phyloP scores from a whole-genome alignment of 164 flowering plant species.

The Cinnamomum chago region DNA sequence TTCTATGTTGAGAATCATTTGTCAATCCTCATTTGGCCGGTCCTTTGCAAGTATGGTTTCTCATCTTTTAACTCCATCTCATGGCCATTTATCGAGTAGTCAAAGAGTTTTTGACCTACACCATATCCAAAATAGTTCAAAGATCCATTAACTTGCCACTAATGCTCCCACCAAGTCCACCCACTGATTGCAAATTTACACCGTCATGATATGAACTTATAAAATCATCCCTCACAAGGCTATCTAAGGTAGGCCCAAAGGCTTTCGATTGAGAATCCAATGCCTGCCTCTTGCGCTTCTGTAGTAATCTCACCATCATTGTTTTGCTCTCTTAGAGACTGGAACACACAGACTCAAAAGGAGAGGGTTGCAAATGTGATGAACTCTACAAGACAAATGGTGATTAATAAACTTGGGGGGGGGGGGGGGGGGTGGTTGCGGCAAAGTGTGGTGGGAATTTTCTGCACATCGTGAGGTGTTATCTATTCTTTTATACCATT shows the following conservation, averaged over 20 bases:
- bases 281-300: not conserved
- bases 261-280: conserved; percentile 20
- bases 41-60: conserved; percentile 8
- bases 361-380: too few relatives aligned
- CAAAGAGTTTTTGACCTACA: conserved; percentile 4
- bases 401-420: too few relatives aligned
- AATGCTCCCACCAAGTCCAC: conserved; percentile 11
- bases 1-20: too few relatives aligned
- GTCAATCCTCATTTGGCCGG: too few relatives aligned
- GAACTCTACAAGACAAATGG: too few relatives aligned
- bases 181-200: conserved; percentile 1
- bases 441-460: too few relatives aligned
- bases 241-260: conserved; percentile 18
- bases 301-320: too few relatives aligned
- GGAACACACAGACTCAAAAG: too few relatives aligned
- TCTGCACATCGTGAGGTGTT: too few relatives aligned
- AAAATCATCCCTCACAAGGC: conserved; percentile 17
- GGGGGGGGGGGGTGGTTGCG: too few relatives aligned
- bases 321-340: too few relatives aligned
- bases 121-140: conserved; percentile 8
- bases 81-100: conserved; percentile 1
- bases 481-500: too few relatives aligned
- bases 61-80: conserved; percentile 10
- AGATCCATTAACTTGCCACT: conserved; percentile 8
- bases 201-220: conserved; percentile 7